phyloP scores from a whole-genome alignment of 768 basidiomycete genomes.

The Harrya chromipes region DNA sequence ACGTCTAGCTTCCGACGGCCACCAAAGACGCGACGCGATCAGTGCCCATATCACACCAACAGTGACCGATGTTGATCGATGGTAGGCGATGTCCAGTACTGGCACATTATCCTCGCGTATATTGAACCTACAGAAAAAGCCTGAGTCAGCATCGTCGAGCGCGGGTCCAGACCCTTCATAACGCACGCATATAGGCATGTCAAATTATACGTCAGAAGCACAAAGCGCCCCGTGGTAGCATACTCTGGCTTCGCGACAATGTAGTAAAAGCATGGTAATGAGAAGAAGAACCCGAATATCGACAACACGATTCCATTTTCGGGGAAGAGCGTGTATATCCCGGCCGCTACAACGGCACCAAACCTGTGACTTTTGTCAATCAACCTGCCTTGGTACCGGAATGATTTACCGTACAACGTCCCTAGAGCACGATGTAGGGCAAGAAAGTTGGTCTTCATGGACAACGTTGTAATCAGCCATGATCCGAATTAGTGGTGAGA shows the following conservation, averaged over 20 bases:
- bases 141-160: not conserved
- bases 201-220: slow-evolving; percentile 85
- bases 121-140: slow-evolving; percentile 61
- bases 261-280: slow-evolving; percentile 91
- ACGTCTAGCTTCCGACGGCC: slow-evolving; percentile 91
- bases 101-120: slow-evolving; percentile 59
- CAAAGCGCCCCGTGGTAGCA: slow-evolving; percentile 73
- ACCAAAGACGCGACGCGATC: slow-evolving; percentile 87
- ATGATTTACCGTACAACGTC: slow-evolving; percentile 59
- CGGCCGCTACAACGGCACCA: slow-evolving; percentile 75
- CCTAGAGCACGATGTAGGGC: slow-evolving; percentile 81
- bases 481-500: not conserved
- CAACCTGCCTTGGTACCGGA: not conserved
- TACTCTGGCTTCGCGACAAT: slow-evolving; percentile 78
- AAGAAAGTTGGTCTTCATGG: slow-evolving; percentile 75
- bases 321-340: slow-evolving; percentile 70
- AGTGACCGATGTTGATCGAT: slow-evolving; percentile 78
- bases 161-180: not conserved
- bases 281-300: slow-evolving; percentile 83
- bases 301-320: slow-evolving; percentile 73
- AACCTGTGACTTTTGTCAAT: slow-evolving; percentile 43
- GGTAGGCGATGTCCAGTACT: slow-evolving; percentile 66
- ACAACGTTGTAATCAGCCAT: slow-evolving; percentile 10
- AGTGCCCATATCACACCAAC: slow-evolving; percentile 88
- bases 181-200: slow-evolving; percentile 70